Base-by-base conservation (phyloP, 2,329 filamentous ascomycete species). In the Epichloe baconii region DNA sequence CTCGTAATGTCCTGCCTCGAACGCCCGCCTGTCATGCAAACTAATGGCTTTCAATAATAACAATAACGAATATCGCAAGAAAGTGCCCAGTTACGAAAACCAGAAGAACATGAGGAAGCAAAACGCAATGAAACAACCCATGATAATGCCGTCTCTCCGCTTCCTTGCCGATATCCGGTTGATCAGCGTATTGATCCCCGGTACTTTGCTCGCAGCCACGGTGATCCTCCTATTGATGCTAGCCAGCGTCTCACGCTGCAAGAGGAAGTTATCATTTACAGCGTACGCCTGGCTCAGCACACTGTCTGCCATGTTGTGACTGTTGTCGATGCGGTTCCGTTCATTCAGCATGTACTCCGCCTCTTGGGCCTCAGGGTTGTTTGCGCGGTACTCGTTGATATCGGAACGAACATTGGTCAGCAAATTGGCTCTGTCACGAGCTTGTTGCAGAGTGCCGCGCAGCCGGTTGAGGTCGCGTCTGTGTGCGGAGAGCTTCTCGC, bases 301-400 rank as follows among this genome's bases (percentile, higher is more conserved):
- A 55, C 80, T 86, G 66, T 98, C 93, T 46, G 88, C 85, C 74
- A 95, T 83, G 59, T 81, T 85, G 68, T 97, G 86, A 62, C 87
- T 94, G 65, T 88, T 85, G 64, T 98, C 93, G 63, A 98, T 81
- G 56, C 86, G 80, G 55, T 76, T 73, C 48, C 93, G 79, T 76
- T 98, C 93, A 60, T 87, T 85, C 31, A 98, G 78, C 90, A 98
- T 96, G 73, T 97, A 98, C 54, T 98, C 91, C 45, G 88, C 88
- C 71, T 97, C 93, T 50, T 84, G 86, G 3, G 82, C 82, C 59
- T 80, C 86, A 8, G 88, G 87, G 64, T 95, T 93, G 52, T 80
- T 81, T 47, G 84, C 80, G 50, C 86, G 86, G 71, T 95, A 96
- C 50, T 88, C 83, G 66, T 88, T 79, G 67, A 97, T 97, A 66